Evolutionary conservation across 768 basidiomycete genomes (phyloP), one percentile per base, ranked within the genome.

Genomic region (Xerocomus potaroensis): DNA sequence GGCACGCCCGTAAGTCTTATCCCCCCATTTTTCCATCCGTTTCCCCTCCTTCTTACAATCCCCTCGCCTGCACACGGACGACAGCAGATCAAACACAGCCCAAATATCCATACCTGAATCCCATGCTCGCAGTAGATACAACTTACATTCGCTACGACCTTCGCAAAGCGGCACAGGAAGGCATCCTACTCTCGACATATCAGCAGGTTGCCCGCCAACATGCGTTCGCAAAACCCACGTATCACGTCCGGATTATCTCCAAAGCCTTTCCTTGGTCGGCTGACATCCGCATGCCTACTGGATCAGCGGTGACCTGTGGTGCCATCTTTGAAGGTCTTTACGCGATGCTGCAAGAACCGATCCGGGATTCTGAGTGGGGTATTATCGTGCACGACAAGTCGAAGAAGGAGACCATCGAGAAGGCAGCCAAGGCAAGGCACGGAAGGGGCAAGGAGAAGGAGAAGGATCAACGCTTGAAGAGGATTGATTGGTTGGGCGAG

Each of bases 311-410:
- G 37, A 80, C 80, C 2, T 80, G 78, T 49, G 69, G 72, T 39
- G 69, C 70, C 16, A 65, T 87, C 5, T 83, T 83, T 70, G 74
- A 78, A 24, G 77, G 72, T 3, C 31, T 87, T 16, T 66, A 78
- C 47, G 53, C 64, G 5, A 55, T 61, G 38, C 65, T 87, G 22
- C 78, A 84, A 40, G 67, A 76, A 39, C 73, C 71, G 7, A 68
- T 87, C 16, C 72, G 51, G 2, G 82, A 86, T 48, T 82, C 82
- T 4, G 85, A 87, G 55, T 87, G 84, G 83, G 82, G 79, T 0
- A 64, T 81, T 37, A 66, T 78, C 15, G 57, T 73, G 5, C 57
- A 45, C 22, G 74, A 79, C 36, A 72, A 71, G 61, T 69, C 71
- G 47, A 60, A 58, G 49, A 67, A 62, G 43, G 74, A 75, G 51